Percentiles rank a stretch among this genome's conserved stretches.
Conservation (phyloP, 257 asterid genomes). For the Gentiana straminea region DNA sequence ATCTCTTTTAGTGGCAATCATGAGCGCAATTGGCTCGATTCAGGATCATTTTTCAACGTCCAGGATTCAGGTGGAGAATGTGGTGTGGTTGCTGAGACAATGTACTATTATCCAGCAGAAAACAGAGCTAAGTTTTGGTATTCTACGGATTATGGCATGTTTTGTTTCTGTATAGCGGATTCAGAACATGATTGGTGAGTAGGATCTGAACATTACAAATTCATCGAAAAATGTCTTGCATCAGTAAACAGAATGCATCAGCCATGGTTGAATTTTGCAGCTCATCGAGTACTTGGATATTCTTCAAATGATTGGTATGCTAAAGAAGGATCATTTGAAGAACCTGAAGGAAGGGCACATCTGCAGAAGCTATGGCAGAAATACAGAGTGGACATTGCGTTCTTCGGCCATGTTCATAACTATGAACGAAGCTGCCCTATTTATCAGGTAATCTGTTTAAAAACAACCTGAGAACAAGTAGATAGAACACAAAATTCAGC, state of each 20-base stretch:
- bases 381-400: constrained; percentile 32
- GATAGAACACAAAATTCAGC: too few species aligned
- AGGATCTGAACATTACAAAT: constrained; percentile 64
- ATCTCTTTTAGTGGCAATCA: constrained; percentile 33
- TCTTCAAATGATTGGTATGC: constrained; percentile 51
- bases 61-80: constrained; percentile 49
- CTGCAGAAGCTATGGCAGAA: constrained; percentile 48
- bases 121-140: constrained; percentile 48
- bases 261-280: constrained; percentile 77
- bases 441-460: constrained; percentile 17
- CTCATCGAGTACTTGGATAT: constrained; percentile 75
- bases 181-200: constrained; percentile 85
- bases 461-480: too few species aligned
- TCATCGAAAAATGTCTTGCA: constrained; percentile 69
- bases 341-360: constrained; percentile 31
- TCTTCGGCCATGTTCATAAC: constrained; percentile 34
- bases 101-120: constrained; percentile 37
- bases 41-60: constrained; percentile 32
- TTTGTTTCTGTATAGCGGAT: constrained; percentile 63
- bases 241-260: constrained; percentile 68
- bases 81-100: constrained; percentile 43
- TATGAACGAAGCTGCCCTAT: constrained; percentile 35
- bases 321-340: constrained; percentile 54
- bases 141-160: constrained; percentile 52
- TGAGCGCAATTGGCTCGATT: constrained; percentile 32